phyloP scores from a whole-genome alignment of 768 basidiomycete species.

The Pisolithus albus region DNA sequence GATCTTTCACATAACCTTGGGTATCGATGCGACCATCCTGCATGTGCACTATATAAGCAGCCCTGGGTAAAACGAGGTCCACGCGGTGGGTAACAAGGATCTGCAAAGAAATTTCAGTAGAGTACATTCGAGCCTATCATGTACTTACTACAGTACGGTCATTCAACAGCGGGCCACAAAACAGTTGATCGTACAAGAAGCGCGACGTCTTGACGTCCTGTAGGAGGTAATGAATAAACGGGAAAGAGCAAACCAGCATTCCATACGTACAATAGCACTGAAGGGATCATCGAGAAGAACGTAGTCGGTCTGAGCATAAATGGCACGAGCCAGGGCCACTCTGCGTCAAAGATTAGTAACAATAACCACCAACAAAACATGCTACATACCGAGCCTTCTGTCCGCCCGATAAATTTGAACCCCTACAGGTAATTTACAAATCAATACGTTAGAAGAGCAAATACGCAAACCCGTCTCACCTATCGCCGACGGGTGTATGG shows the following conservation, averaged over 20 bases:
- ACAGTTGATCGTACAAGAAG: slow-evolving; percentile 53
- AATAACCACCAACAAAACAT: neutral
- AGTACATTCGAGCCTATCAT: neutral
- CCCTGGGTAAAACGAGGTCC: slow-evolving; percentile 70
- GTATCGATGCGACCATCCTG: slow-evolving; percentile 76
- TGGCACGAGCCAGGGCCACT: slow-evolving; percentile 77
- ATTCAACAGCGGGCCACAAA: slow-evolving; percentile 58
- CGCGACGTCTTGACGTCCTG: slow-evolving; percentile 67
- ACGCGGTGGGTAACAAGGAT: slow-evolving; percentile 79
- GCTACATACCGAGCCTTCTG: slow-evolving; percentile 66
- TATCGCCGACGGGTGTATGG: slow-evolving; percentile 11
- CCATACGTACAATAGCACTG: slow-evolving; percentile 63
- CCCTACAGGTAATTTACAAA: slow-evolving; percentile 29
- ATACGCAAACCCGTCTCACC: slow-evolving; percentile 16
- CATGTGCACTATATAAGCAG: slow-evolving; percentile 70
- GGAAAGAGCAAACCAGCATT: neutral
- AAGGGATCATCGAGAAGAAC: slow-evolving; percentile 78
- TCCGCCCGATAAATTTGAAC: slow-evolving; percentile 73
- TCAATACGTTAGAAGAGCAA: neutral
- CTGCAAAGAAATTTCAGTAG: slow-evolving; percentile 21
- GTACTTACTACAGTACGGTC: slow-evolving; percentile 60
- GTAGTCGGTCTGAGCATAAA: slow-evolving; percentile 64
- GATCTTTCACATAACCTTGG: slow-evolving; percentile 61
- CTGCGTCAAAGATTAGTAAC: slow-evolving; percentile 27
- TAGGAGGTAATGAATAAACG: neutral